These are phyloP conservation scores for Cladophialophora bantiana DNA, from an alignment of 2,329 filamentous ascomycete genomes.

Conservation along the genomic window DNA sequence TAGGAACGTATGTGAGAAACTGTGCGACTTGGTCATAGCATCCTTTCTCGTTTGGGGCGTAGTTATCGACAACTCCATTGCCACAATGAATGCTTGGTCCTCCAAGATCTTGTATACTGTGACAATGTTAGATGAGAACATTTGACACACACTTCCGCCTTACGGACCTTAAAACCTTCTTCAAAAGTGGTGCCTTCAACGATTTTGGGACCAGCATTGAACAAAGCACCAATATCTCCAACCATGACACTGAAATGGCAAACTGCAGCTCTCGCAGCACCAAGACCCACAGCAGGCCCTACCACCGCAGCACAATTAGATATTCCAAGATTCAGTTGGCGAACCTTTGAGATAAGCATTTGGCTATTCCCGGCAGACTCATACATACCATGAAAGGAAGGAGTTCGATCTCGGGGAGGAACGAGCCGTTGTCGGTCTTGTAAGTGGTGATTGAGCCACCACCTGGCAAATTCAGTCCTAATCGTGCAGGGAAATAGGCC, in stretches of 20 bases:
- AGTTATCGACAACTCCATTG: conserved; percentile 71
- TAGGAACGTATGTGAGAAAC: conserved; percentile 65
- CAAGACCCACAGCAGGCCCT: too few species aligned
- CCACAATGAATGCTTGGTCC: conserved; percentile 68
- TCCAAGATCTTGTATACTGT: conserved; percentile 61
- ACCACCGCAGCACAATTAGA: too few species aligned
- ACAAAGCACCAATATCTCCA: conserved; percentile 65
- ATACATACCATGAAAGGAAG: too few species aligned
- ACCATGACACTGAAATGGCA: conserved; percentile 73
- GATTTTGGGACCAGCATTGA: conserved; percentile 70
- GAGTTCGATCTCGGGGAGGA: too few species aligned
- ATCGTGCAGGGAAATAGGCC: too few species aligned
- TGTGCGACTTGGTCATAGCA: conserved; percentile 67
- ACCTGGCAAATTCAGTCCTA: too few species aligned
- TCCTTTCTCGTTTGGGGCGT: conserved; percentile 65
- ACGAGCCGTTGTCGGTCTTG: too few species aligned
- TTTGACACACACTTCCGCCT: too few species aligned
- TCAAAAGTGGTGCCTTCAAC: conserved; percentile 70
- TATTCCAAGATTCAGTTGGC: too few species aligned
- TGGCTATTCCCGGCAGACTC: too few species aligned
- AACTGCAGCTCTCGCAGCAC: conserved; percentile 66
- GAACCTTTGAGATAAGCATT: too few species aligned
- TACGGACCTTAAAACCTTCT: conserved; percentile 47
- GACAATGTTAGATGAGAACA: conserved; percentile 32
- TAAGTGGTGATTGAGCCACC: too few species aligned